Conservation (phyloP, 208 protist genomes). For the Leishmania arabica region DNA sequence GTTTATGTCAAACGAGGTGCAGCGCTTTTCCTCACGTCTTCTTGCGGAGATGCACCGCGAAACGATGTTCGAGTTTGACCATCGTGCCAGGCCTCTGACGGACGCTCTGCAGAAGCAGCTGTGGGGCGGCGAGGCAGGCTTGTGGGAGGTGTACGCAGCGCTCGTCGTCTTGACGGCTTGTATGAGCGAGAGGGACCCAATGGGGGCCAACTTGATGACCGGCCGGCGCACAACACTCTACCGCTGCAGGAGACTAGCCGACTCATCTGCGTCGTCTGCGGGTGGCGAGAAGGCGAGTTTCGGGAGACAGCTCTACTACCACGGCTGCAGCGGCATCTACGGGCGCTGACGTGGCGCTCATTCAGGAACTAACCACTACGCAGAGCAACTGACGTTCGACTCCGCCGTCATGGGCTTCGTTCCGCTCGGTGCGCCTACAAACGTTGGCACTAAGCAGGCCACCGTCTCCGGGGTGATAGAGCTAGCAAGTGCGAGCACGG, state of each 20-base stretch:
- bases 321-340: constrained; percentile 5
- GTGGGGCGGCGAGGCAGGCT: not conserved
- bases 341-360: constrained; percentile 26
- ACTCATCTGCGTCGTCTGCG: constrained; percentile 39
- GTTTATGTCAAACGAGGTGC: not conserved
- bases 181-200: not conserved
- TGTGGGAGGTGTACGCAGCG: constrained; percentile 13
- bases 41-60: not conserved
- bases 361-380: constrained; percentile 5
- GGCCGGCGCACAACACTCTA: constrained; percentile 9
- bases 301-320: constrained; percentile 24
- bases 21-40: not conserved
- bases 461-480: not conserved
- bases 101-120: not conserved
- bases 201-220: not conserved
- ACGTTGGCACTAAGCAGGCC: not conserved
- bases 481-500: constrained; percentile 8
- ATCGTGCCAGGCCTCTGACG: not conserved
- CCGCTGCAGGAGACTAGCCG: constrained; percentile 16
- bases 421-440: not conserved
- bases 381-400: constrained; percentile 1
- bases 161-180: constrained; percentile 5
- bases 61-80: not conserved
- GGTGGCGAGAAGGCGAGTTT: constrained; percentile 31
- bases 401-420: constrained; percentile 11